Conservation (phyloP, 257 asterid species). For the Pogostemon cablin region DNA sequence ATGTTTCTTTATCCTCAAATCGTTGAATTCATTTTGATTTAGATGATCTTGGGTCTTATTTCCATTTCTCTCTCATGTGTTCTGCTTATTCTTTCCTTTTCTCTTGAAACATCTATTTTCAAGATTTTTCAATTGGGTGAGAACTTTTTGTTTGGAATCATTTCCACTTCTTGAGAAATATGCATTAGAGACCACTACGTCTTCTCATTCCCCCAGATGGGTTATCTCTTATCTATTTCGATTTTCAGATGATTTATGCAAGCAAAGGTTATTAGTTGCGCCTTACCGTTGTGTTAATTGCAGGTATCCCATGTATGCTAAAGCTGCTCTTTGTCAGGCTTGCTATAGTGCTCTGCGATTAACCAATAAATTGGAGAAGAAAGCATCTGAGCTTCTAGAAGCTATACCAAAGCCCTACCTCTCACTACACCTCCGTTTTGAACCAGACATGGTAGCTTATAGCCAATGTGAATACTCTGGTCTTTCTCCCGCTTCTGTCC, state of each 20-base stretch:
- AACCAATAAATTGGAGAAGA: slow-evolving; percentile 57
- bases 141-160: neutral
- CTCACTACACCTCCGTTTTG: slow-evolving; percentile 95
- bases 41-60: neutral
- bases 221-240: neutral
- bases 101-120: neutral
- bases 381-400: slow-evolving; percentile 70
- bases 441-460: slow-evolving; percentile 98
- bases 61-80: slow-evolving; percentile 3
- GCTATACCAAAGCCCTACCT: slow-evolving; percentile 99
- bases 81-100: neutral
- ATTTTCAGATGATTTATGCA: slow-evolving; percentile 13
- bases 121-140: neutral
- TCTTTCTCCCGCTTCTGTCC: slow-evolving; percentile 67
- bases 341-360: slow-evolving; percentile 84
- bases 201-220: neutral
- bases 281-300: slow-evolving; percentile 23
- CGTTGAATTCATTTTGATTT: neutral
- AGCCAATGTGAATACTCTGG: slow-evolving; percentile 80
- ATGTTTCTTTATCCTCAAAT: neutral
- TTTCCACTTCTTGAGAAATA: neutral
- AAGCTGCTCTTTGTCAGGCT: slow-evolving; percentile 93
- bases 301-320: slow-evolving; percentile 88
- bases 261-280: slow-evolving; percentile 10
- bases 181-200: neutral